These are phyloP conservation scores for Mycosphaerella sp. DNA, from an alignment of 2,329 filamentous ascomycete genomes.

Conservation along the genomic window DNA sequence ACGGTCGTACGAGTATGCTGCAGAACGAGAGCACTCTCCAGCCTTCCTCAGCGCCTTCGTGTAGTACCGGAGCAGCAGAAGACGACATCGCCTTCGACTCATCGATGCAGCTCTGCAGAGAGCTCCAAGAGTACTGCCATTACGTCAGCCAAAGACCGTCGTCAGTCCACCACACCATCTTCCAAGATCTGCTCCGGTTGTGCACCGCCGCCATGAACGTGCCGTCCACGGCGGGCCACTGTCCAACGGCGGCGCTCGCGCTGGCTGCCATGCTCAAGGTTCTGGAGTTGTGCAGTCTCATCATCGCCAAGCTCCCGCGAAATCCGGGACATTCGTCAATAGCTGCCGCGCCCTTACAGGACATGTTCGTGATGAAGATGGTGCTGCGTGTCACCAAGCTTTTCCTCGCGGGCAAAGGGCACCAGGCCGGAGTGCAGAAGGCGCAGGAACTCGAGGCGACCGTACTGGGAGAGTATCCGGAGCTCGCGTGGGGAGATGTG, in stretches of 20 bases:
- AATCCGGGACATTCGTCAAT: background rate
- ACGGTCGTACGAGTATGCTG: background rate
- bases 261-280: constrained; percentile 11
- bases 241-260: constrained; percentile 6
- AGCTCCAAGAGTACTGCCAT: constrained; percentile 10
- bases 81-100: constrained; percentile 5
- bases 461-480: constrained; percentile 4
- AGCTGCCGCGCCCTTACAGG: constrained; percentile 1
- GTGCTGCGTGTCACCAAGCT: constrained; percentile 9
- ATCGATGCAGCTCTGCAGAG: constrained; percentile 8
- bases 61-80: background rate
- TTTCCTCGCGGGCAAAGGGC: constrained; percentile 7
- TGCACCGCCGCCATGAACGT: constrained; percentile 7
- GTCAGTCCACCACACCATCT: constrained; percentile 7
- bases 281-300: constrained; percentile 6
- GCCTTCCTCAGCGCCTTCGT: constrained; percentile 3
- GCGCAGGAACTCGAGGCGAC: constrained; percentile 9
- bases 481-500: constrained; percentile 4
- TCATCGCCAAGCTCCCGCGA: constrained; percentile 2
- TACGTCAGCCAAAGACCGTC: constrained; percentile 1
- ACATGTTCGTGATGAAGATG: constrained; percentile 10
- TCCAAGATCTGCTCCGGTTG: constrained; percentile 3
- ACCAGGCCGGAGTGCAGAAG: constrained; percentile 10
- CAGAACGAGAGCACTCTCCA: background rate
- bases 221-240: constrained; percentile 3